Evolutionary conservation across 441 rosid species (phyloP).

Genomic region (Euphorbia schlechtendalii): DNA sequence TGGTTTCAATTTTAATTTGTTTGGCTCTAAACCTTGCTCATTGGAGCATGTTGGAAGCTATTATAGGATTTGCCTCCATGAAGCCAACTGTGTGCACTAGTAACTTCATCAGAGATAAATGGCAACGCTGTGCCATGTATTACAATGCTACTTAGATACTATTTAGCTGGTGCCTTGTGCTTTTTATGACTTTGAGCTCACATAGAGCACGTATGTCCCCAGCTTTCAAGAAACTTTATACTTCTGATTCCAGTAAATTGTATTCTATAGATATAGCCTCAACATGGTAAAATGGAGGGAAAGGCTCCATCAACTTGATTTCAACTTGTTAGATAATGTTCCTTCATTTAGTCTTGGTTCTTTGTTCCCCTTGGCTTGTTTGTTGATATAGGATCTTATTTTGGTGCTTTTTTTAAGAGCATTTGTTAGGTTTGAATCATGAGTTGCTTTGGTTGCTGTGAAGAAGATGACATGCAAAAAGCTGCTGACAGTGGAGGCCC

Average conservation of each 20-base stretch:
- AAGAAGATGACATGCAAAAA: slow-evolving; percentile 67
- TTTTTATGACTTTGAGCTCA: neutral
- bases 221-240: no score
- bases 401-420: neutral
- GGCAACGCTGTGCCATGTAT: neutral
- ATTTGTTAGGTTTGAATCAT: slow-evolving; percentile 33
- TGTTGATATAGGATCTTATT: neutral
- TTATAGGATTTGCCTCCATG: neutral
- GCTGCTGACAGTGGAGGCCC: slow-evolving; percentile 62
- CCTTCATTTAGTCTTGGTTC: neutral
- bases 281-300: neutral
- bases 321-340: neutral
- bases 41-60: neutral
- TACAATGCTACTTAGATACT: neutral
- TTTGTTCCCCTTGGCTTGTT: neutral
- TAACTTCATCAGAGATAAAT: neutral
- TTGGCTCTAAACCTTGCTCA: slow-evolving; percentile 2
- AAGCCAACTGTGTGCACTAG: neutral
- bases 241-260: neutral
- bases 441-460: slow-evolving; percentile 86
- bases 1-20: neutral
- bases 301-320: neutral
- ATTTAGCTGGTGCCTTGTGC: neutral
- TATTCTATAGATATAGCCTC: neutral
- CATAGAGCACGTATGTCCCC: neutral